phyloP scores from a whole-genome alignment of 805 yeast genomes.

The Wickerhamiella bombiphila region DNA sequence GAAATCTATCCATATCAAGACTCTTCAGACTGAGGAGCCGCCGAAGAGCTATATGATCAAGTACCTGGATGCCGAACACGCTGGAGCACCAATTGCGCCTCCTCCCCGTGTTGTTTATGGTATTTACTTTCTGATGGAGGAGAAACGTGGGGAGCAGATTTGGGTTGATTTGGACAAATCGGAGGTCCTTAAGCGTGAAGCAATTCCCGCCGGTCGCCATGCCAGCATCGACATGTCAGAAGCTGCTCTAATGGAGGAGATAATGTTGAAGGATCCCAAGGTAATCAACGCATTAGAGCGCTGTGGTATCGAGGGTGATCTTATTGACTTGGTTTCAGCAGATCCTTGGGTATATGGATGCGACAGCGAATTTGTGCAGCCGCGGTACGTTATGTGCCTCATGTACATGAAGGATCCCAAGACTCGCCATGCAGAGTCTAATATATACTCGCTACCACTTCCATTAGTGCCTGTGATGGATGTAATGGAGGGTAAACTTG shows the following conservation, averaged over 20 bases:
- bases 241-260: conserved; percentile 8
- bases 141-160: conserved; percentile 46
- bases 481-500: conserved; percentile 41
- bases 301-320: conserved; percentile 34
- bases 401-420: conserved; percentile 59
- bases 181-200: conserved; percentile 42
- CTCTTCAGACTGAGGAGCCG: conserved; percentile 38
- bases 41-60: conserved; percentile 59
- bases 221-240: conserved; percentile 57
- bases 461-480: conserved; percentile 64
- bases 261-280: conserved; percentile 61
- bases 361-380: conserved; percentile 34
- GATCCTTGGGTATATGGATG: conserved; percentile 68
- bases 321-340: conserved; percentile 13
- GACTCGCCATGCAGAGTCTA: conserved; percentile 27
- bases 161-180: conserved; percentile 50
- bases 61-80: conserved; percentile 52
- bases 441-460: conserved; percentile 60
- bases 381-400: conserved; percentile 46
- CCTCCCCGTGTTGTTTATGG: conserved; percentile 54
- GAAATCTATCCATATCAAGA: conserved; percentile 23
- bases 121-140: conserved; percentile 45
- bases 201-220: conserved; percentile 44
- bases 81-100: conserved; percentile 34
- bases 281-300: conserved; percentile 77